Evolutionary conservation across 345 rosid genomes (phyloP).

Genomic region (Populus ilicifolia): DNA sequence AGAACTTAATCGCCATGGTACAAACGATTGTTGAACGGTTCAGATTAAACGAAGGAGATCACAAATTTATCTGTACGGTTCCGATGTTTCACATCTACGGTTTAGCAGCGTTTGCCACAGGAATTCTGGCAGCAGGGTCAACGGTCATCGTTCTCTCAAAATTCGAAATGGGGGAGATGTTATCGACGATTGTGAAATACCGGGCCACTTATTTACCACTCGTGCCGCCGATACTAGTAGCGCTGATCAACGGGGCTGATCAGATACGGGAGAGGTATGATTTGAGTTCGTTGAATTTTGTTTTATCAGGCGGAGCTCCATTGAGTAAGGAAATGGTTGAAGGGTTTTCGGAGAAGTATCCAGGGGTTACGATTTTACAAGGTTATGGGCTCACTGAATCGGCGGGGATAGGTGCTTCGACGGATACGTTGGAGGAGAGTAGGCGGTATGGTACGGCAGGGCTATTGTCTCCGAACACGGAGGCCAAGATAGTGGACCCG

Average conservation of each 20-base stretch:
- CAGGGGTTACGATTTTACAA: conserved; percentile 44
- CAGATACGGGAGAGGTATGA: conserved; percentile 47
- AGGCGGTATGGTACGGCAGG: conserved; percentile 71
- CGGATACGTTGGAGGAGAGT: conserved; percentile 65
- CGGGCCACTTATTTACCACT: conserved; percentile 56
- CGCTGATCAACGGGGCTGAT: conserved; percentile 54
- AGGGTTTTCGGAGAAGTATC: conserved; percentile 57
- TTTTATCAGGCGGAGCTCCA: conserved; percentile 75
- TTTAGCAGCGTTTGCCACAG: conserved; percentile 58
- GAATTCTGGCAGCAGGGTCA: conserved; percentile 61
- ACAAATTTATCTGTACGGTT: conserved; percentile 64
- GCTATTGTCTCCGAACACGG: conserved; percentile 48
- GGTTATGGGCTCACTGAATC: conserved; percentile 85
- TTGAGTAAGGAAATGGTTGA: conserved; percentile 70
- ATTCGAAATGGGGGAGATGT: conserved; percentile 67
- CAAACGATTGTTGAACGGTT: conserved; percentile 35
- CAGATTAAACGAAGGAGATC: conserved; percentile 31
- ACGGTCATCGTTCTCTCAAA: conserved; percentile 63
- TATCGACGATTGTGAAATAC: conserved; percentile 52
- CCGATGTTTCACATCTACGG: conserved; percentile 94
- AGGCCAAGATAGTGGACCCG: conserved; percentile 73
- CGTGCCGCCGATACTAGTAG: conserved; percentile 57
- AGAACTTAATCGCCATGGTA: conserved; percentile 64
- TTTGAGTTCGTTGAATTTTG: conserved; percentile 51
- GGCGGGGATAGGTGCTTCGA: conserved; percentile 59